Conservation (phyloP, 164 flowering plant genomes). For the Umbilicus rupestris region DNA sequence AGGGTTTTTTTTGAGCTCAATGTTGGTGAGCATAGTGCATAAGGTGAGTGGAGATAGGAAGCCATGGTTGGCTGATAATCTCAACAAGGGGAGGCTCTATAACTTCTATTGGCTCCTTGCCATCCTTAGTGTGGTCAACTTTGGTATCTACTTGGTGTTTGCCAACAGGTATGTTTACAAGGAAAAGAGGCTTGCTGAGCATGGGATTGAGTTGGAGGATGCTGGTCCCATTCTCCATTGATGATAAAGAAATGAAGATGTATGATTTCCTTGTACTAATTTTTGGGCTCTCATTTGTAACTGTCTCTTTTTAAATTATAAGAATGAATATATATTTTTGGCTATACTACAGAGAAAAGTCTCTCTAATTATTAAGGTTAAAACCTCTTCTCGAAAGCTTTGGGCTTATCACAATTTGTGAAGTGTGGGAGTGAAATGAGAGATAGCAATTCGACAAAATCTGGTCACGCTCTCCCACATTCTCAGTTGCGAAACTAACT, state of each 20-base stretch:
- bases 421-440: too few species aligned
- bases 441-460: too few species aligned
- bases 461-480: too few species aligned
- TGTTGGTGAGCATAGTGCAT: slow-evolving; percentile 58
- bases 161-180: slow-evolving; percentile 69
- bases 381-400: too few species aligned
- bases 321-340: too few species aligned
- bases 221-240: slow-evolving; percentile 1
- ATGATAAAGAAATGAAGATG: neutral
- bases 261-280: too few species aligned
- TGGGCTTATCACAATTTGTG: too few species aligned
- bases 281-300: too few species aligned
- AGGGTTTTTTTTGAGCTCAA: slow-evolving; percentile 66
- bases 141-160: slow-evolving; percentile 29
- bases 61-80: slow-evolving; percentile 66
- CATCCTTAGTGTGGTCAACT: slow-evolving; percentile 40
- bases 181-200: slow-evolving; percentile 48
- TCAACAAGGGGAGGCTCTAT: slow-evolving; percentile 63
- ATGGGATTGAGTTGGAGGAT: slow-evolving; percentile 52
- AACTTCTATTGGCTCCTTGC: slow-evolving; percentile 75
- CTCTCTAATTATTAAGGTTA: too few species aligned
- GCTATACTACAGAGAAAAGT: too few species aligned
- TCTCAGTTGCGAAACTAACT: too few species aligned
- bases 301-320: too few species aligned
- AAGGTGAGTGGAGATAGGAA: slow-evolving; percentile 29